Evolutionary conservation across 345 rosid genomes (phyloP).

Genomic region (Hevea brasiliensis): DNA sequence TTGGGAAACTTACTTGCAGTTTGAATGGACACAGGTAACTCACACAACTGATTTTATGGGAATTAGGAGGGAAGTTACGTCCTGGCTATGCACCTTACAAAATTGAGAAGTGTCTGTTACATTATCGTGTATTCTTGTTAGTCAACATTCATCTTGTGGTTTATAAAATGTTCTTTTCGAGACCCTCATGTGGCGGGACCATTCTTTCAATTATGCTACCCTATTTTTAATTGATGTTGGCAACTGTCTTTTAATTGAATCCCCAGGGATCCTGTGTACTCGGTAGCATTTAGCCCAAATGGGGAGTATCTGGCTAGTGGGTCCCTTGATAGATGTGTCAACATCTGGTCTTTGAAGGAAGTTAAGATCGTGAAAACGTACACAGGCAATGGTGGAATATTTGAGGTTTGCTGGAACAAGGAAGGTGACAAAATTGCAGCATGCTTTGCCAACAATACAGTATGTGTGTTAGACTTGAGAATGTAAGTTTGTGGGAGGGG

Average conservation of each 20-base stretch:
- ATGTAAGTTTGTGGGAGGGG: conserved; percentile 38
- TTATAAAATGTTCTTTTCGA: background rate
- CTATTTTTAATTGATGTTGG: background rate
- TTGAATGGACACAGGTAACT: conserved; percentile 92
- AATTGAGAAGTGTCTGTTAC: no score
- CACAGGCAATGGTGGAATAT: conserved; percentile 85
- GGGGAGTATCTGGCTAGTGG: conserved; percentile 97
- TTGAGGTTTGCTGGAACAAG: conserved; percentile 96
- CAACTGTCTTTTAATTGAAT: conserved; percentile 8
- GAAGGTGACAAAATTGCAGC: conserved; percentile 98
- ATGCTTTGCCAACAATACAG: conserved; percentile 87
- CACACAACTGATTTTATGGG: background rate
- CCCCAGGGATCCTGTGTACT: conserved; percentile 86
- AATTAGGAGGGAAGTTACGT: background rate
- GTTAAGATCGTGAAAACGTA: conserved; percentile 84
- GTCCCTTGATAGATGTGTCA: conserved; percentile 85
- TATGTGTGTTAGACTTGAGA: conserved; percentile 86
- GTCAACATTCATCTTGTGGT: background rate
- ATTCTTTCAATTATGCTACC: background rate
- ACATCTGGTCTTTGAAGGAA: conserved; percentile 92
- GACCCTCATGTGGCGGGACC: background rate
- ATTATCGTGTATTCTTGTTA: no score
- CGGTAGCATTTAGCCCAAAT: conserved; percentile 95
- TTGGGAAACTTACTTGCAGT: conserved; percentile 78
- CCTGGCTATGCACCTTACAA: no score